Conservation (phyloP, 306 rosid genomes). For the Dicorynia guianensis region DNA sequence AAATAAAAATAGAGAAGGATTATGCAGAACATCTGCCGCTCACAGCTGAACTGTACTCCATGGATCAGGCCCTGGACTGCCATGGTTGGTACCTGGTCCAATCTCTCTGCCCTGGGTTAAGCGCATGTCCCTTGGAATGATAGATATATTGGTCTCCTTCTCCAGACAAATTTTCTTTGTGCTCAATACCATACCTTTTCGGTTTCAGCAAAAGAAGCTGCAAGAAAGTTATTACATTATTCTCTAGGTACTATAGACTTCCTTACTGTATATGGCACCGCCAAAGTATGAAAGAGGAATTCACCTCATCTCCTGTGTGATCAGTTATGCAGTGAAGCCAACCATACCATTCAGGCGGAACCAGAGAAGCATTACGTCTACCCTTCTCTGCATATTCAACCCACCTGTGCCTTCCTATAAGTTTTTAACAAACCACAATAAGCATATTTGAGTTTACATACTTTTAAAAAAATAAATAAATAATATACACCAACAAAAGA, state of each 20-base stretch:
- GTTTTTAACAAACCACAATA: slow-evolving; percentile 32
- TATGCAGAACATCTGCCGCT: slow-evolving; percentile 29
- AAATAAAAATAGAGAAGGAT: slow-evolving; percentile 9
- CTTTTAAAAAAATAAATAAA: background rate
- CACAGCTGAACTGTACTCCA: slow-evolving; percentile 22
- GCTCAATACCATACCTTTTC: slow-evolving; percentile 81
- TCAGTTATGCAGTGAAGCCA: slow-evolving; percentile 95
- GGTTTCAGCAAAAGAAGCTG: slow-evolving; percentile 96
- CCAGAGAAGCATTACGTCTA: slow-evolving; percentile 97
- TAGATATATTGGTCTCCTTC: slow-evolving; percentile 90
- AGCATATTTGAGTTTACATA: slow-evolving; percentile 2
- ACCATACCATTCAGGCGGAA: slow-evolving; percentile 99
- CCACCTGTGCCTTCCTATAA: slow-evolving; percentile 99
- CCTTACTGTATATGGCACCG: slow-evolving; percentile 14
- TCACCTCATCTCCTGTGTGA: slow-evolving; percentile 96
- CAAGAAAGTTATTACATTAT: slow-evolving; percentile 32
- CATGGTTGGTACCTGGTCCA: slow-evolving; percentile 97
- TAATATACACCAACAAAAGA: background rate
- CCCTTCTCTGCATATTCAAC: slow-evolving; percentile 94
- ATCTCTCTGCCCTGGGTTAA: slow-evolving; percentile 90
- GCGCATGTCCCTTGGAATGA: slow-evolving; percentile 97
- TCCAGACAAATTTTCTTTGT: slow-evolving; percentile 87
- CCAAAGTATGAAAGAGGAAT: slow-evolving; percentile 23
- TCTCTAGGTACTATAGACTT: slow-evolving; percentile 16
- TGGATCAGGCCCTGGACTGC: slow-evolving; percentile 68